These are phyloP conservation scores for Fragosphaeria purpurea DNA, from an alignment of 2,329 filamentous ascomycete genomes.

Conservation along the genomic window DNA sequence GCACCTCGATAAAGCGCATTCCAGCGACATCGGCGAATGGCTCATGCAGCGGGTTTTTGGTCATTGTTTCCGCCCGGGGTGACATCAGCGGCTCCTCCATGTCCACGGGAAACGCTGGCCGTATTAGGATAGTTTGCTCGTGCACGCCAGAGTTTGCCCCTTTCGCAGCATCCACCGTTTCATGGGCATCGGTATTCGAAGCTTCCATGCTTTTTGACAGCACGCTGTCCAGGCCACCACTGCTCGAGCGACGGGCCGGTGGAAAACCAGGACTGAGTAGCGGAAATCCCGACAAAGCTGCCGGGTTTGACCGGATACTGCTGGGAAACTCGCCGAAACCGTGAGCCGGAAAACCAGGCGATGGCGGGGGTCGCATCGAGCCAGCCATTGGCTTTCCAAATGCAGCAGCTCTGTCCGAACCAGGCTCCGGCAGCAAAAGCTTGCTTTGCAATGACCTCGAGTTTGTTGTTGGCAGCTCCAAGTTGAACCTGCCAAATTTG, in stretches of 20 bases:
- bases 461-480: neutral
- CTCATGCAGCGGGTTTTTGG: constrained; percentile 53
- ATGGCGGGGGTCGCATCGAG: constrained; percentile 28
- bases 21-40: constrained; percentile 32
- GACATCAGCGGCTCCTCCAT: constrained; percentile 50
- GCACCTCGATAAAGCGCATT: constrained; percentile 42
- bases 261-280: constrained; percentile 15
- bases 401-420: too few species aligned
- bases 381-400: constrained; percentile 21
- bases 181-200: too few species aligned
- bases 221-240: constrained; percentile 9
- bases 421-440: too few species aligned
- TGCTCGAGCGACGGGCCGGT: constrained; percentile 2
- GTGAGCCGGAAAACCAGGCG: constrained; percentile 34
- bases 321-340: constrained; percentile 30
- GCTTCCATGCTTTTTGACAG: neutral
- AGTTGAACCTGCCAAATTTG: constrained; percentile 29
- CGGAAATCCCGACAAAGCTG: constrained; percentile 10
- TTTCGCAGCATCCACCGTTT: too few species aligned
- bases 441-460: constrained; percentile 8
- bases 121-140: constrained; percentile 2
- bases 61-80: constrained; percentile 63
- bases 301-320: neutral
- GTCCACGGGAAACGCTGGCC: constrained; percentile 3
- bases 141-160: neutral